These are phyloP conservation scores for Chionographis japonica DNA, from an alignment of 106 monocot species.

Conservation along the genomic window DNA sequence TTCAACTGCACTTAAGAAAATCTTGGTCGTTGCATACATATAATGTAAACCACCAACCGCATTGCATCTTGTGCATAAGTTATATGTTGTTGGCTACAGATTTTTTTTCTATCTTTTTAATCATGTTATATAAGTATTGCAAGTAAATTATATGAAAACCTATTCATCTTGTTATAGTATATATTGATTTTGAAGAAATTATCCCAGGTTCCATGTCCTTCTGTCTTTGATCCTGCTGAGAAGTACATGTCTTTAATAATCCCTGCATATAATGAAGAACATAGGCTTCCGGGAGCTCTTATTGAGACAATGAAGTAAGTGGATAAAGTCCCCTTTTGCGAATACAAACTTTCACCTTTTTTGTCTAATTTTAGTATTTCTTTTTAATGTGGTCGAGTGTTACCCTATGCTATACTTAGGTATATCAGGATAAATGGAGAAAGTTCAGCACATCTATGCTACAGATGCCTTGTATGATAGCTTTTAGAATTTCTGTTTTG, in stretches of 20 bases:
- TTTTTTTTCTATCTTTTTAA: not conserved
- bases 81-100: no score
- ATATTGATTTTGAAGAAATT: conserved; percentile 7
- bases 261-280: conserved; percentile 91
- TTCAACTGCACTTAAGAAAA: no score
- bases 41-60: no score
- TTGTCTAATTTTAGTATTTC: not conserved
- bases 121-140: not conserved
- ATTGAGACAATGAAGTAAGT: conserved; percentile 82
- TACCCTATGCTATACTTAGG: not conserved
- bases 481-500: no score
- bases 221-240: conserved; percentile 90
- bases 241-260: conserved; percentile 92
- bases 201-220: conserved; percentile 77
- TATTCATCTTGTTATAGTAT: not conserved
- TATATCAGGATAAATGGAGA: no score
- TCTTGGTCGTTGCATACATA: no score
- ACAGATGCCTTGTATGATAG: no score
- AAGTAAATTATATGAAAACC: not conserved
- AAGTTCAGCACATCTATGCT: no score
- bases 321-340: not conserved
- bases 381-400: not conserved
- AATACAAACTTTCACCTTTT: not conserved
- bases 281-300: conserved; percentile 86
- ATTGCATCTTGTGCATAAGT: no score